A percentile compares a stretch with the other conserved stretches of the same genome.
These are phyloP conservation scores for Cercospora zeae-maydis DNA, from an alignment of 2,329 filamentous ascomycete genomes.

Conservation along the genomic window DNA sequence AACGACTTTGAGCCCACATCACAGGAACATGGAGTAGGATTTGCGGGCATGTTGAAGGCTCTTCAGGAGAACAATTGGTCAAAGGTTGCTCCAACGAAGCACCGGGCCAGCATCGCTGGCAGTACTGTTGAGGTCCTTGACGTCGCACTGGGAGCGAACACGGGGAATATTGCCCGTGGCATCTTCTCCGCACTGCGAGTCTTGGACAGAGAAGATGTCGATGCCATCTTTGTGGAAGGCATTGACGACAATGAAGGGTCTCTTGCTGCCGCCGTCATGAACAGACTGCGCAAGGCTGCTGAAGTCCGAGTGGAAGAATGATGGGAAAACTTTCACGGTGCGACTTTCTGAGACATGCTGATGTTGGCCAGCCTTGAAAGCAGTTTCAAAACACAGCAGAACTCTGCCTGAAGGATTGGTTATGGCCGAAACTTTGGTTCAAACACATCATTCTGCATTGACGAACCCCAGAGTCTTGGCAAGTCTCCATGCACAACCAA, in stretches of 20 bases:
- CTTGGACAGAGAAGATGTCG: conserved; percentile 73
- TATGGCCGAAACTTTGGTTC: not conserved
- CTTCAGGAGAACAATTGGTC: conserved; percentile 18
- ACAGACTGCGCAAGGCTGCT: conserved; percentile 49
- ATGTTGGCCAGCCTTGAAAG: not conserved
- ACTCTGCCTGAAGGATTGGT: not conserved
- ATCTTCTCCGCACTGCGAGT: conserved; percentile 84
- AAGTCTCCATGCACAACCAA: not conserved
- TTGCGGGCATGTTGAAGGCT: conserved; percentile 28
- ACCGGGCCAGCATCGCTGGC: conserved; percentile 9
- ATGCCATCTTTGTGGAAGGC: conserved; percentile 87
- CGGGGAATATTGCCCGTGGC: conserved; percentile 73
- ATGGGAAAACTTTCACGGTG: not conserved
- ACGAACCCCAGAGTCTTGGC: conserved; percentile 3
- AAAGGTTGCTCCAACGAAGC: conserved; percentile 4
- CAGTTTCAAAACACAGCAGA: not conserved
- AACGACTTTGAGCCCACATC: not conserved
- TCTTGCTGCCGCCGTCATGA: conserved; percentile 68
- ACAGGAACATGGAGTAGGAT: conserved; percentile 28
- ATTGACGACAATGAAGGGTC: conserved; percentile 65
- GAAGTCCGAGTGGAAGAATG: conserved; percentile 34
- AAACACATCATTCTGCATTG: not conserved
- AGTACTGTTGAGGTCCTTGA: conserved; percentile 53
- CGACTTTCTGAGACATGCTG: not conserved
- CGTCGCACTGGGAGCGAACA: conserved; percentile 67